A percentile compares a stretch with the other conserved stretches of the same genome.
Evolutionary conservation across 2,329 filamentous ascomycete genomes (phyloP).

Genomic region (Neophaeococcomyces aloes): DNA sequence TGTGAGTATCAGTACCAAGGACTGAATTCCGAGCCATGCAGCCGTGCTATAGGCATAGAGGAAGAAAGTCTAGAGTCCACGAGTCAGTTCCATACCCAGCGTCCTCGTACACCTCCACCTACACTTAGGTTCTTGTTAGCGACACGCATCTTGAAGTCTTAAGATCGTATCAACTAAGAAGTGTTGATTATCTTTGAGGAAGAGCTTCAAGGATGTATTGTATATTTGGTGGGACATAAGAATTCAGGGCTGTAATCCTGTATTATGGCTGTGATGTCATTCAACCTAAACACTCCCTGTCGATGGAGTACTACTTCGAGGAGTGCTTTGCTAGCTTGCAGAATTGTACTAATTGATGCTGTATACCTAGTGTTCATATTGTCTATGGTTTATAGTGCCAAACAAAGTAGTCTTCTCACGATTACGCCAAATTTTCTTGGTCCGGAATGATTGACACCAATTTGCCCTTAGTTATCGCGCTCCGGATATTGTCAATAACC

Average conservation of each 20-base stretch:
- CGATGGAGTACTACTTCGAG: too few species aligned
- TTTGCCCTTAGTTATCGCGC: slow-evolving; percentile 2
- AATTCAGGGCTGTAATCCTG: too few species aligned
- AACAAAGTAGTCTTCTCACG: slow-evolving; percentile 22
- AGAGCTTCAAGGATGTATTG: too few species aligned
- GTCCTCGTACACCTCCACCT: background rate
- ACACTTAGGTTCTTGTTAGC: slow-evolving; percentile 6
- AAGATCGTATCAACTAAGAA: background rate
- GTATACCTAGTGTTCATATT: too few species aligned
- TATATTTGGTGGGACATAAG: too few species aligned
- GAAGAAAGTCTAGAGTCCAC: slow-evolving; percentile 30
- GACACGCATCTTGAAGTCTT: slow-evolving; percentile 4
- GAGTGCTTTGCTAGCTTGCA: too few species aligned
- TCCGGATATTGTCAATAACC: slow-evolving; percentile 17
- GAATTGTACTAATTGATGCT: too few species aligned
- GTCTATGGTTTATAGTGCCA: slow-evolving; percentile 12
- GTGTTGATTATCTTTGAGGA: too few species aligned
- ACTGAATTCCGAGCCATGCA: slow-evolving; percentile 36
- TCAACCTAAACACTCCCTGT: too few species aligned
- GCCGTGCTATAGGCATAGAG: slow-evolving; percentile 36
- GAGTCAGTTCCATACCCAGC: background rate
- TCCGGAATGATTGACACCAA: slow-evolving; percentile 5
- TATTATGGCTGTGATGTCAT: too few species aligned
- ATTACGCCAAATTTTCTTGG: slow-evolving; percentile 5
- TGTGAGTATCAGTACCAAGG: slow-evolving; percentile 46